These are phyloP conservation scores for Trichoderma erinaceum DNA, from an alignment of 495 filamentous ascomycete species.

Conservation along the genomic window DNA sequence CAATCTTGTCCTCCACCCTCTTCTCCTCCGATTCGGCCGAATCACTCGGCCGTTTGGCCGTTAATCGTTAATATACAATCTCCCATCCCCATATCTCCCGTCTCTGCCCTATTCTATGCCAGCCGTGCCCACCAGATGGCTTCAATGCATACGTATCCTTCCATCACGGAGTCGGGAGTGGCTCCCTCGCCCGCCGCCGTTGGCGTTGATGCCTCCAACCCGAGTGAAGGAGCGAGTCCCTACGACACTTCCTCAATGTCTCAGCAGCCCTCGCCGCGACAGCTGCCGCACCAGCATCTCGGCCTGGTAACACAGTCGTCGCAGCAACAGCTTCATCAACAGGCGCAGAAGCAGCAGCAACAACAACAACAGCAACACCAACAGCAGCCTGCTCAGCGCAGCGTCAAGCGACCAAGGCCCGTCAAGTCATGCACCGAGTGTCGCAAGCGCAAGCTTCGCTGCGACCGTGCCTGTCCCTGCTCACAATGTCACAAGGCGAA, in stretches of 20 bases:
- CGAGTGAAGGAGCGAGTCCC: conserved; percentile 8
- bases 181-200: neutral
- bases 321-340: neutral
- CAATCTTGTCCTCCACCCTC: neutral
- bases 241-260: conserved; percentile 10
- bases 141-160: conserved; percentile 6
- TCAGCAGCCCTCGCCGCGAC: conserved; percentile 7
- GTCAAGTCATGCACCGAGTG: conserved; percentile 41
- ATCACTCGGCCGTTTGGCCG: conserved; percentile 7
- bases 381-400: conserved; percentile 16
- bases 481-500: conserved; percentile 51
- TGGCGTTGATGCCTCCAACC: neutral
- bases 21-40: conserved; percentile 6
- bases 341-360: conserved; percentile 12
- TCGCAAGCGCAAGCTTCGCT: conserved; percentile 54
- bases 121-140: conserved; percentile 1
- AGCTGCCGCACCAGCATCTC: conserved; percentile 3
- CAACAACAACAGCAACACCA: conserved; percentile 9
- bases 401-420: conserved; percentile 38
- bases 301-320: neutral
- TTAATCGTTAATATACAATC: neutral
- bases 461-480: conserved; percentile 51
- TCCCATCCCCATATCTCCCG: neutral
- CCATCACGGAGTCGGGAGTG: neutral
- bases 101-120: neutral